Conservation (phyloP, 192 early-diverging fungal species). For the Gaertneriomyces sp. region DNA sequence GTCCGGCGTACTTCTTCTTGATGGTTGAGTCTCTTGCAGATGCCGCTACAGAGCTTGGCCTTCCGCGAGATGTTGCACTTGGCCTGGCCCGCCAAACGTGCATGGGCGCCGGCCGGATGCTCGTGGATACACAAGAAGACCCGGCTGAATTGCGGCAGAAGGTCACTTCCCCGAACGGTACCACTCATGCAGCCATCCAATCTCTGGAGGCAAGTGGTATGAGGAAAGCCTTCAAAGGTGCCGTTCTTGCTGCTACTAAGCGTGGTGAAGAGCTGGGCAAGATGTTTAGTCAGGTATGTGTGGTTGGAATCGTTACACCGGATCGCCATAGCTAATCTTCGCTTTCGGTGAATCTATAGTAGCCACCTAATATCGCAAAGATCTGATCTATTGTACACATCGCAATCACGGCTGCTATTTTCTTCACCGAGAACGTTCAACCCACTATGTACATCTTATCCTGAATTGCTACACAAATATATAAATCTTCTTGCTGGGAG, state of each 20-base stretch:
- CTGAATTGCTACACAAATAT: too few relatives aligned
- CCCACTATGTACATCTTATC: too few relatives aligned
- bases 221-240: constrained; percentile 49
- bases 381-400: too few relatives aligned
- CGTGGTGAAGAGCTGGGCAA: constrained; percentile 69
- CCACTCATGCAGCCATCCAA: constrained; percentile 86
- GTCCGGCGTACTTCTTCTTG: constrained; percentile 95
- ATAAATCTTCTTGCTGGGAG: too few relatives aligned
- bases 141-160: constrained; percentile 75
- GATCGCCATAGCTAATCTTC: too few relatives aligned
- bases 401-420: too few relatives aligned
- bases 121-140: constrained; percentile 64
- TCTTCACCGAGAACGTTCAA: too few relatives aligned
- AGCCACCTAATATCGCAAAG: too few relatives aligned
- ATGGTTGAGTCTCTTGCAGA: constrained; percentile 85
- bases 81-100: constrained; percentile 88
- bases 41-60: constrained; percentile 70
- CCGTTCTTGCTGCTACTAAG: constrained; percentile 64
- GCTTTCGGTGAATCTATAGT: too few relatives aligned
- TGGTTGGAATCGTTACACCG: too few relatives aligned
- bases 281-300: constrained; percentile 33
- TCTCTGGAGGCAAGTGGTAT: constrained; percentile 62
- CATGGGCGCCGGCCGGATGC: constrained; percentile 85
- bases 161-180: constrained; percentile 90
- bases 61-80: constrained; percentile 67